These are phyloP conservation scores for Penicillium alfredii DNA, from an alignment of 495 filamentous ascomycete species.

Conservation along the genomic window DNA sequence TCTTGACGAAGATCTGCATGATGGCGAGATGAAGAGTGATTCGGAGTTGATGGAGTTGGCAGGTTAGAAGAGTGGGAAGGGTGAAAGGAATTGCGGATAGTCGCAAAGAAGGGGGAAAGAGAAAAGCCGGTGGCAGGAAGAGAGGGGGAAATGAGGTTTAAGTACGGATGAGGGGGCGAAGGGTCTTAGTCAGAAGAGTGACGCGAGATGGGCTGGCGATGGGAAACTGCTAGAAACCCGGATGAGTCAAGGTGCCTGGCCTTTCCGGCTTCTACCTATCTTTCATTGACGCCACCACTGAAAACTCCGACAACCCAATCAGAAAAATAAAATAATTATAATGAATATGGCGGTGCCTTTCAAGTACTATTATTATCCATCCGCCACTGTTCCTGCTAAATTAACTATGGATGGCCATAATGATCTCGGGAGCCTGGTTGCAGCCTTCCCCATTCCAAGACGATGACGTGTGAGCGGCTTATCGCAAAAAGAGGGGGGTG, in stretches of 20 bases:
- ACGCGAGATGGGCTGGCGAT: too few species aligned
- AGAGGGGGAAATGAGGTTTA: constrained; percentile 22
- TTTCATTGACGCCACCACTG: constrained; percentile 21
- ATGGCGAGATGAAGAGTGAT: constrained; percentile 17
- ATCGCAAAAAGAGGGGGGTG: constrained; percentile 32
- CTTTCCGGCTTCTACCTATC: too few species aligned
- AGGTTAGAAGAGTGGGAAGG: constrained; percentile 8
- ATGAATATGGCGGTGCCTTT: too few species aligned
- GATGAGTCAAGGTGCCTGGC: constrained; percentile 24
- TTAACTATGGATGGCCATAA: too few species aligned
- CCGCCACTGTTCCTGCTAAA: too few species aligned
- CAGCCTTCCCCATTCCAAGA: too few species aligned
- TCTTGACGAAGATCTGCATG: constrained; percentile 99
- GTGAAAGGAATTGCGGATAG: constrained; percentile 10
- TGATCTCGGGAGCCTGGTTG: too few species aligned
- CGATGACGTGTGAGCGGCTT: constrained; percentile 26
- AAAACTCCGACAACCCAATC: too few species aligned
- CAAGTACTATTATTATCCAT: too few species aligned
- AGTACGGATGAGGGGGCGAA: constrained; percentile 32
- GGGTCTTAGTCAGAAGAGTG: constrained; percentile 35
- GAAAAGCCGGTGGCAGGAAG: constrained; percentile 8
- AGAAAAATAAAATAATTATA: too few species aligned
- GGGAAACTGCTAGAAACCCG: constrained; percentile 21
- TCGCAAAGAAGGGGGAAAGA: constrained; percentile 2
- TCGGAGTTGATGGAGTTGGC: constrained; percentile 11